Percentiles rank a stretch among this genome's conserved stretches.
Evolutionary conservation across 176 grass and related monocot genomes (phyloP).

Genomic region (Carex pumila): DNA sequence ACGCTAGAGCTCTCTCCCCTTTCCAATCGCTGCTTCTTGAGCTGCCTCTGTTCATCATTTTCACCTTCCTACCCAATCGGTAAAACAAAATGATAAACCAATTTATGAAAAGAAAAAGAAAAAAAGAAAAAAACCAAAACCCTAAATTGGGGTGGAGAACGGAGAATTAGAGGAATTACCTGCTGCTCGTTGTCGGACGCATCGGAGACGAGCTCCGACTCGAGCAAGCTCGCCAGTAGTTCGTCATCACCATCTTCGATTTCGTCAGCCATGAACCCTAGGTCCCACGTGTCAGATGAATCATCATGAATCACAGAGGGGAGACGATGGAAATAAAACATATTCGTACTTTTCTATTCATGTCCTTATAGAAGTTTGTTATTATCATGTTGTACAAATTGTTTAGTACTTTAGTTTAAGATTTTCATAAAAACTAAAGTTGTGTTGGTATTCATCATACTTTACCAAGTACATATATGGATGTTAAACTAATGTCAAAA

Average conservation of each 20-base stretch:
- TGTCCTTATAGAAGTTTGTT: background rate
- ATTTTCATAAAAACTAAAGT: too few species aligned
- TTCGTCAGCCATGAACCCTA: background rate
- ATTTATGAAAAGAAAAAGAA: background rate
- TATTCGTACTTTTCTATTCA: background rate
- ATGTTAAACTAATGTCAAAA: background rate
- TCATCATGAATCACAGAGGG: background rate
- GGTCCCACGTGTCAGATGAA: slow-evolving; percentile 4
- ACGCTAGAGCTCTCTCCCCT: background rate
- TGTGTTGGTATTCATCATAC: too few species aligned
- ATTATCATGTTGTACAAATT: background rate
- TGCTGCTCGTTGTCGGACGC: slow-evolving; percentile 18
- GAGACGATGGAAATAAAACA: background rate
- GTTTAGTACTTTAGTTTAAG: too few species aligned
- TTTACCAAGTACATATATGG: too few species aligned
- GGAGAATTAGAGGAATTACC: background rate
- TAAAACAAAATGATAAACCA: background rate
- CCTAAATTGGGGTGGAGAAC: background rate
- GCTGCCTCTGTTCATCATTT: background rate
- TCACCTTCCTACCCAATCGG: background rate
- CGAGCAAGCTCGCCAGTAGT: slow-evolving; percentile 66
- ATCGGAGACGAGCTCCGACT: slow-evolving; percentile 75
- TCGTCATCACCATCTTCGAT: slow-evolving; percentile 51
- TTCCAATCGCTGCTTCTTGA: slow-evolving; percentile 21
- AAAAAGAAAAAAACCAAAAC: background rate